Conservation (phyloP, 208 protist genomes). For the Phytomonas serpens region DNA sequence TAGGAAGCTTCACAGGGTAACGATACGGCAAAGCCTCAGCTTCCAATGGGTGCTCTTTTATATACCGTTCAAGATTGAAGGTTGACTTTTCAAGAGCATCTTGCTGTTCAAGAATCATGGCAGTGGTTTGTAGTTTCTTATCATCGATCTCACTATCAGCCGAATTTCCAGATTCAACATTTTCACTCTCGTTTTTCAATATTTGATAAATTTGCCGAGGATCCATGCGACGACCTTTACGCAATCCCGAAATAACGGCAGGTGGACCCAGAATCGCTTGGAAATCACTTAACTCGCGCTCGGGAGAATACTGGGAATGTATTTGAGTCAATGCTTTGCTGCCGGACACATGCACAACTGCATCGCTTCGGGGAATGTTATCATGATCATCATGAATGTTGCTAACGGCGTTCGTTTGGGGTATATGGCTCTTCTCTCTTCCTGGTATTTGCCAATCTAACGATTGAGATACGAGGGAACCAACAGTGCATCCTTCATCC, state of each 20-base stretch:
- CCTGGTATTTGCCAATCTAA: neutral
- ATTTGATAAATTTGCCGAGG: conserved; percentile 39
- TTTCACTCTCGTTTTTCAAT: conserved; percentile 24
- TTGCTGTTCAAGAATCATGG: conserved; percentile 38
- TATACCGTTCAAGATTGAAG: conserved; percentile 54
- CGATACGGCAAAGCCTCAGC: conserved; percentile 53
- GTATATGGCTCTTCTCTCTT: neutral
- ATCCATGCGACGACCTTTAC: conserved; percentile 58
- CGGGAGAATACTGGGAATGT: neutral
- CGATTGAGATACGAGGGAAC: neutral
- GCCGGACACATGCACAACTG: neutral
- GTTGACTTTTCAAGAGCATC: conserved; percentile 19
- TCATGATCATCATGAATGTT: neutral
- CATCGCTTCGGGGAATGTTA: neutral
- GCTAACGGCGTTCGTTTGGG: neutral
- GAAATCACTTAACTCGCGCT: conserved; percentile 6
- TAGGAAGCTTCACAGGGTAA: conserved; percentile 42
- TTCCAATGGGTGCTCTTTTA: conserved; percentile 43
- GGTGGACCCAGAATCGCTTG: conserved; percentile 26
- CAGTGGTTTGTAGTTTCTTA: conserved; percentile 44
- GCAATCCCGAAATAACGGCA: conserved; percentile 38
- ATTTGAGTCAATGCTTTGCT: neutral
- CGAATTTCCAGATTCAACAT: conserved; percentile 10
- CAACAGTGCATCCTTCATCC: neutral
- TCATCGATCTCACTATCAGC: neutral